A percentile compares a stretch with the other conserved stretches of the same genome.
Conservation (phyloP, 352 stramenopile genomes). For the Globisporangium uncinulatum region DNA sequence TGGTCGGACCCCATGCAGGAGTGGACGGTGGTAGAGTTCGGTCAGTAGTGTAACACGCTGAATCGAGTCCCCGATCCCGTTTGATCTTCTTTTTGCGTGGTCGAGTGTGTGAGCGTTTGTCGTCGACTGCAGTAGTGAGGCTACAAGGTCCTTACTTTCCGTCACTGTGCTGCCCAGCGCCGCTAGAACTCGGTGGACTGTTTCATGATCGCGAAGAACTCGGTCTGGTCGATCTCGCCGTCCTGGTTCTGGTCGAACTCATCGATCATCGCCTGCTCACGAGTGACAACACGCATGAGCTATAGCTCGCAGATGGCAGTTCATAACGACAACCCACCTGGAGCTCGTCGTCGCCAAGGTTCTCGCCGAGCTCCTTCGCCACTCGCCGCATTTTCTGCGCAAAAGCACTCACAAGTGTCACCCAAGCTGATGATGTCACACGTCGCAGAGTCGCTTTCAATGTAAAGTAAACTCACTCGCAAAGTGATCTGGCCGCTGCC, state of each 20-base stretch:
- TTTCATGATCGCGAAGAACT: slow-evolving; percentile 91
- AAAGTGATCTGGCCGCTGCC: slow-evolving; percentile 83
- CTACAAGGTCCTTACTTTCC: background rate
- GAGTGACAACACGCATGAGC: too few relatives aligned
- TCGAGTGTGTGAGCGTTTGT: too few relatives aligned
- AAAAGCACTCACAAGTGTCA: background rate
- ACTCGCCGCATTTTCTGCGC: slow-evolving; percentile 89
- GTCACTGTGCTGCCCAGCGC: background rate
- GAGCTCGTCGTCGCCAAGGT: slow-evolving; percentile 89
- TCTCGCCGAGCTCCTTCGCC: slow-evolving; percentile 90
- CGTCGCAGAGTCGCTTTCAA: too few relatives aligned
- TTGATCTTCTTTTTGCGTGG: slow-evolving; percentile 7
- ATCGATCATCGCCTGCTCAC: slow-evolving; percentile 89
- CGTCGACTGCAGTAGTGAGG: too few relatives aligned
- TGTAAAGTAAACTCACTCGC: slow-evolving; percentile 29
- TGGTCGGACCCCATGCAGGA: slow-evolving; percentile 14
- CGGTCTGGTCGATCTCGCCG: slow-evolving; percentile 85
- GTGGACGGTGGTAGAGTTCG: slow-evolving; percentile 9
- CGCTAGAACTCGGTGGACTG: slow-evolving; percentile 69
- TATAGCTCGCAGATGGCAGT: too few relatives aligned
- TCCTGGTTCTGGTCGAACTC: slow-evolving; percentile 94
- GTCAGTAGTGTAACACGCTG: slow-evolving; percentile 7
- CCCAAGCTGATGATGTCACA: background rate
- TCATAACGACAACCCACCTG: slow-evolving; percentile 23
- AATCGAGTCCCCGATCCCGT: slow-evolving; percentile 27